Percentiles rank a stretch among this genome's conserved stretches.
These are phyloP conservation scores for Saturnispora gosingensis DNA, from an alignment of 805 yeast genomes.

Conservation along the genomic window DNA sequence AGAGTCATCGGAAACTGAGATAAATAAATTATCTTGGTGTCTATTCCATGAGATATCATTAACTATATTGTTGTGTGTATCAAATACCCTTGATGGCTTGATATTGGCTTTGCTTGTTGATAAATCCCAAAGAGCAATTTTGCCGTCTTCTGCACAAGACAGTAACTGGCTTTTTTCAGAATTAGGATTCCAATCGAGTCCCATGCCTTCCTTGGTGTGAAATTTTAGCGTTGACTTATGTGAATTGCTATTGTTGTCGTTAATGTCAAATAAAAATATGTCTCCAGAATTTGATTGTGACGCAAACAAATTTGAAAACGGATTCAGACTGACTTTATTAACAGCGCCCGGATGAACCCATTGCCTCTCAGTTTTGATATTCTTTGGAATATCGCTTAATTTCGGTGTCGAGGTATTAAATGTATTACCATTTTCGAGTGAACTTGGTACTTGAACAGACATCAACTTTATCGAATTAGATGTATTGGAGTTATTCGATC, in stretches of 20 bases:
- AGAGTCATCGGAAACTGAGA: conserved; percentile 63
- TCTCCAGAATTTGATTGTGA: conserved; percentile 47
- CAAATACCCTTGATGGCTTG: conserved; percentile 40
- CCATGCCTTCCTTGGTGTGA: conserved; percentile 62
- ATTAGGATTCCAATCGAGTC: conserved; percentile 55
- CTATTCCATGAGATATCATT: conserved; percentile 60
- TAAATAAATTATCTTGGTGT: conserved; percentile 39
- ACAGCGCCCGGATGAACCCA: conserved; percentile 64
- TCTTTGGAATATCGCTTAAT: conserved; percentile 25
- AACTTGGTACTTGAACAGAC: conserved; percentile 39
- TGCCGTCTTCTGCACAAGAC: conserved; percentile 58
- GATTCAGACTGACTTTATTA: conserved; percentile 49
- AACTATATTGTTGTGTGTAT: conserved; percentile 46
- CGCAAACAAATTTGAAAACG: conserved; percentile 39
- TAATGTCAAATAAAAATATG: conserved; percentile 34
- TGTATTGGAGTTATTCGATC: conserved; percentile 35
- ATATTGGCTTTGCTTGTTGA: conserved; percentile 1
- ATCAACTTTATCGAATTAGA: conserved; percentile 39
- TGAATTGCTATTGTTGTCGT: conserved; percentile 13
- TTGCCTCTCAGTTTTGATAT: conserved; percentile 34
- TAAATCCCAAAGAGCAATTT: conserved; percentile 55
- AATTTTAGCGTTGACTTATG: conserved; percentile 31
- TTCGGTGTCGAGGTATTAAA: conserved; percentile 9
- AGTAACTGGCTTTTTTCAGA: conserved; percentile 33
- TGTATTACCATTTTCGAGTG: conserved; percentile 31